Evolutionary conservation across 176 grass and related monocot genomes (phyloP), one percentile per base, ranked within the genome.

Genomic region (Aegilops speltoides): DNA sequence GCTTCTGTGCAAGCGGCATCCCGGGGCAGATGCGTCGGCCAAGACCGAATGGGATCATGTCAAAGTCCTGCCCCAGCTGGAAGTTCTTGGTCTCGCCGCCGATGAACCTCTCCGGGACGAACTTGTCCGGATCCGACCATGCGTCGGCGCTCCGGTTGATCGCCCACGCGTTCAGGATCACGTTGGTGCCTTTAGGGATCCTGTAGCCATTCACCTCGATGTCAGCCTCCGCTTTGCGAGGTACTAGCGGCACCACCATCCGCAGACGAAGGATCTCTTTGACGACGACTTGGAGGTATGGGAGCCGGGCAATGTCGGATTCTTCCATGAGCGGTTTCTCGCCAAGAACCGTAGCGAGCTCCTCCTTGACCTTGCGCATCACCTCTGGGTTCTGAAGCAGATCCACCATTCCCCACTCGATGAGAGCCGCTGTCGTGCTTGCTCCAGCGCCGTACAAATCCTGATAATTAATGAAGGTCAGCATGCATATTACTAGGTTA

Each of bases 81-180:
- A 19, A 91, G 48, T 65, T 40, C 68, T 20, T 38, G 17, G 73
- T 48, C 7, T 75, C 80, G 14, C n/a, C 83, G 4, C 83, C 80
- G 22, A 87, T 16, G 66, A 91, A 91, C 74, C 89, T 79, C 65
- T 91, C 89, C 0, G 85, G 89, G 0, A 48, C 65, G 80, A 91
- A 91, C 48, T 57, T 79, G 12, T 79, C 41, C 14, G 89, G 66
- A 22, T 84, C 66, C n/a, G 34, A 16, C 89, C 89, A 91, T 2
- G 76, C 64, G 1, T 10, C 26, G 34, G 67, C 73, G 9, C 84
- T 81, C 50, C 85, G 73, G 61, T 85, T 66, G 17, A 87, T 84
- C 9, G 89, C 89, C 89, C 85, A 91, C 10, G 87, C 22, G 41
- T 91, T 91, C 16, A 91, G 26, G 46, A 91, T 36, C 16, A 91